A percentile compares a stretch with the other conserved stretches of the same genome.
These are phyloP conservation scores for Sclerotinia spermophila DNA, from an alignment of 2,329 filamentous ascomycete genomes.

Conservation along the genomic window DNA sequence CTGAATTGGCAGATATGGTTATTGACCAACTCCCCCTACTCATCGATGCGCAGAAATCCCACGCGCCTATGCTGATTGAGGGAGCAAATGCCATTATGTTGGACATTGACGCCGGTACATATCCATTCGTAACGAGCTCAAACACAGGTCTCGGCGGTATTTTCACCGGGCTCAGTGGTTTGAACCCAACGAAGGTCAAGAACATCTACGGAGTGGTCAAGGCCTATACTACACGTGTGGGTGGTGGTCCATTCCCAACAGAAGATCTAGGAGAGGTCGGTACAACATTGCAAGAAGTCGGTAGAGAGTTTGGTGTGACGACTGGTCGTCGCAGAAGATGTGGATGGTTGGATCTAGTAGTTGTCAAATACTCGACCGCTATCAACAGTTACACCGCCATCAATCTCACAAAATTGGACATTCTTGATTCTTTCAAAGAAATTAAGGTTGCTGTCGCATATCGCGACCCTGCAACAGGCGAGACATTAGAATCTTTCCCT, in stretches of 20 bases:
- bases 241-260: constrained; percentile 63
- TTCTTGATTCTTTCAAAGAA: constrained; percentile 69
- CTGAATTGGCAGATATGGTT: constrained; percentile 55
- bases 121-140: constrained; percentile 41
- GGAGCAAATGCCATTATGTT: constrained; percentile 66
- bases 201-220: constrained; percentile 65
- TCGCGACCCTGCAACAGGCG: constrained; percentile 44
- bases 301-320: constrained; percentile 41
- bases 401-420: constrained; percentile 62
- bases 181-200: constrained; percentile 58
- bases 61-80: constrained; percentile 62
- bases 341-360: constrained; percentile 56
- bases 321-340: constrained; percentile 60
- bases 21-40: constrained; percentile 64
- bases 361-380: constrained; percentile 51
- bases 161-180: constrained; percentile 56
- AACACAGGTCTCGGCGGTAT: constrained; percentile 52
- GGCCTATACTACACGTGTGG: constrained; percentile 46
- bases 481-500: constrained; percentile 59
- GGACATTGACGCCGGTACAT: constrained; percentile 54
- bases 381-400: constrained; percentile 42
- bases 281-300: constrained; percentile 47
- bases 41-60: constrained; percentile 54
- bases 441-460: constrained; percentile 75
- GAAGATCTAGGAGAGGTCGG: constrained; percentile 50